phyloP scores from a whole-genome alignment of 805 yeast genomes.

The Ogataea corticis region DNA sequence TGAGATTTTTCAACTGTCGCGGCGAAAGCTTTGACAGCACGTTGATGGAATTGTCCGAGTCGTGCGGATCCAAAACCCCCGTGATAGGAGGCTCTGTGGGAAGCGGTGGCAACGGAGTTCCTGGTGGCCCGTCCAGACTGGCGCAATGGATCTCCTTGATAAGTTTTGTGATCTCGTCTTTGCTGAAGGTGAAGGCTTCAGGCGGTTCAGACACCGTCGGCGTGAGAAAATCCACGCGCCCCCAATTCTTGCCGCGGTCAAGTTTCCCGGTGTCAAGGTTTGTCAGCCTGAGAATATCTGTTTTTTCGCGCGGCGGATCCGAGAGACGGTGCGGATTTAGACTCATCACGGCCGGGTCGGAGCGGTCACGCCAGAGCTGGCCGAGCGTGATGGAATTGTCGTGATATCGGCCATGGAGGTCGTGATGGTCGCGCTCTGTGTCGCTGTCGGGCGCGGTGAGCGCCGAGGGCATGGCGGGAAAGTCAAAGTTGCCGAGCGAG shows the following conservation, averaged over 20 bases:
- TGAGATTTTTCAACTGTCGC: constrained; percentile 8
- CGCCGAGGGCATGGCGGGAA: background rate
- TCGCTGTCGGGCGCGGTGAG: background rate
- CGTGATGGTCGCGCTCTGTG: background rate
- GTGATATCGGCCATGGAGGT: background rate
- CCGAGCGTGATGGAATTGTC: constrained; percentile 1
- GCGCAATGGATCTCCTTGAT: constrained; percentile 17
- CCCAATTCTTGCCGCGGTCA: background rate
- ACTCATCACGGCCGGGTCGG: background rate
- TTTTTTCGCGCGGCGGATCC: constrained; percentile 1
- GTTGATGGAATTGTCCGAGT: constrained; percentile 8
- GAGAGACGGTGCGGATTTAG: background rate
- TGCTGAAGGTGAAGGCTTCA: constrained; percentile 13
- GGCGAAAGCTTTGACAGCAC: constrained; percentile 10
- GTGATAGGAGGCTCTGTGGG: too few relatives aligned
- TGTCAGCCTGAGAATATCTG: background rate
- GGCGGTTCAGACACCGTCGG: constrained; percentile 14
- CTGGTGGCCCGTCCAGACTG: background rate
- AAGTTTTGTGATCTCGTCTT: constrained; percentile 15
- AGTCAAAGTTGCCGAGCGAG: constrained; percentile 6
- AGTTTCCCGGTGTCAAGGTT: background rate
- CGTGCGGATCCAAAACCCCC: background rate
- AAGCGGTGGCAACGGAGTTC: too few relatives aligned
- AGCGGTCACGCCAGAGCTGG: constrained; percentile 2
- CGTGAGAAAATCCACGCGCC: constrained; percentile 5